Conservation (phyloP, 164 flowering plant species). For the Magnolia sinica region DNA sequence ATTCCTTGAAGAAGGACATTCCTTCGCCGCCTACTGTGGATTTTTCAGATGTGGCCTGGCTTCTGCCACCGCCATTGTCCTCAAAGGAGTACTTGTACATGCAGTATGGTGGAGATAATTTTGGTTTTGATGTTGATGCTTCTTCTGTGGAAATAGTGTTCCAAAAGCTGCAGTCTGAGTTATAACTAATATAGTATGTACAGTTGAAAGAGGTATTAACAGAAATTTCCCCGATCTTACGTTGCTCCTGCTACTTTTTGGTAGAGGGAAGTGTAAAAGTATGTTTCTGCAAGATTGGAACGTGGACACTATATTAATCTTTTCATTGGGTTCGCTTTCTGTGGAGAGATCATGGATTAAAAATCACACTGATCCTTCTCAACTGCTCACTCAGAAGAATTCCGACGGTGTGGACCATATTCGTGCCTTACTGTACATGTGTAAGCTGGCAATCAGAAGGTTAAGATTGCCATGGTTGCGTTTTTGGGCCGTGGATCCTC, state of each 20-base stretch:
- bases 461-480: too few relatives aligned
- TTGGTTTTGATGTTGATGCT: slow-evolving; percentile 71
- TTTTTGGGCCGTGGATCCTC: too few relatives aligned
- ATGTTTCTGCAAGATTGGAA: too few relatives aligned
- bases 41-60: slow-evolving; percentile 45
- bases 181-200: slow-evolving; percentile 29
- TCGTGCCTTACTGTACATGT: too few relatives aligned
- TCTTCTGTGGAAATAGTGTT: slow-evolving; percentile 56
- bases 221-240: not conserved
- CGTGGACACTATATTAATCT: too few relatives aligned
- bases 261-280: not conserved
- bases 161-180: slow-evolving; percentile 34
- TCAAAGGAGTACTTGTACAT: slow-evolving; percentile 53
- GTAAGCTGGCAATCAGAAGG: too few relatives aligned
- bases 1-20: slow-evolving; percentile 44
- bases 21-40: slow-evolving; percentile 55
- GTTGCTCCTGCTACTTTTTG: not conserved
- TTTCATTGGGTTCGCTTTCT: too few relatives aligned
- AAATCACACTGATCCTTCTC: too few relatives aligned
- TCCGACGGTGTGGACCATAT: too few relatives aligned
- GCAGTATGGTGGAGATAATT: slow-evolving; percentile 76
- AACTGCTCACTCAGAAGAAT: too few relatives aligned
- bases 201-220: not conserved
- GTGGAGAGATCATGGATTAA: too few relatives aligned
- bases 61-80: slow-evolving; percentile 57